Percentiles rank a stretch among this genome's conserved stretches.
phyloP scores from a whole-genome alignment of 2,329 filamentous ascomycete species.

The Pezicula carpinea region DNA sequence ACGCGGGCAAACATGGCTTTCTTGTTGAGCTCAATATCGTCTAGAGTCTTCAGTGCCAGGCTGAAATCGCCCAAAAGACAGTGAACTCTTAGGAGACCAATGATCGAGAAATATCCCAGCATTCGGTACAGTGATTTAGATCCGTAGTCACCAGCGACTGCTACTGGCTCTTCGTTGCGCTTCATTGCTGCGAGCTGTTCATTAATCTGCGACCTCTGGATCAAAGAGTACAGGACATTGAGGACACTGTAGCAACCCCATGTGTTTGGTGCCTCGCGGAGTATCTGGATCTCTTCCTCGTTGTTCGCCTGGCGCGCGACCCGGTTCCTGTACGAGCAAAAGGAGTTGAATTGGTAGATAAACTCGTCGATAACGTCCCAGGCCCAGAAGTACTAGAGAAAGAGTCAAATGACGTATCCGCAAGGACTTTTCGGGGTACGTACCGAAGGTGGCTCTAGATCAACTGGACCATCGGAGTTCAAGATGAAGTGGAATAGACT shows the following conservation, averaged over 20 bases:
- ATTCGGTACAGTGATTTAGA: constrained; percentile 93
- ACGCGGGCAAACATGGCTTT: constrained; percentile 99
- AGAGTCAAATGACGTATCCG: constrained; percentile 16
- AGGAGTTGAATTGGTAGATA: constrained; percentile 99
- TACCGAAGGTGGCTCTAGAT: constrained; percentile 94
- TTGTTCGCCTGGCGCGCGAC: constrained; percentile 79
- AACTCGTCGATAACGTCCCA: constrained; percentile 99
- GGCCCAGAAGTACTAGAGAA: constrained; percentile 87
- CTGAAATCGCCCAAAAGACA: constrained; percentile 96
- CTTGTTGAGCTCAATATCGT: constrained; percentile 99
- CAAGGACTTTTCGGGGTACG: constrained; percentile 34
- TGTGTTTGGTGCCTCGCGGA: constrained; percentile 95
- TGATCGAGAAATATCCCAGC: constrained; percentile 99
- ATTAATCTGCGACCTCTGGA: constrained; percentile 95
- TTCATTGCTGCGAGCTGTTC: constrained; percentile 95
- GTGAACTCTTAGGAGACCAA: constrained; percentile 93
- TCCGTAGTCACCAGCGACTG: constrained; percentile 92
- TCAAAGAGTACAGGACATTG: constrained; percentile 98
- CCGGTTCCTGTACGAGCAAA: constrained; percentile 93
- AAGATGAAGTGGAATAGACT: constrained; percentile 98
- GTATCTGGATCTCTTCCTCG: constrained; percentile 85
- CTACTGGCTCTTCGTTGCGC: constrained; percentile 82
- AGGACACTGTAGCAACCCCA: constrained; percentile 99
- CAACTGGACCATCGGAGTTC: constrained; percentile 98
- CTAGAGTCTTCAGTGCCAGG: constrained; percentile 95